These are phyloP conservation scores for Phytophthora palmivora DNA, from an alignment of 352 stramenopile genomes.

Conservation along the genomic window DNA sequence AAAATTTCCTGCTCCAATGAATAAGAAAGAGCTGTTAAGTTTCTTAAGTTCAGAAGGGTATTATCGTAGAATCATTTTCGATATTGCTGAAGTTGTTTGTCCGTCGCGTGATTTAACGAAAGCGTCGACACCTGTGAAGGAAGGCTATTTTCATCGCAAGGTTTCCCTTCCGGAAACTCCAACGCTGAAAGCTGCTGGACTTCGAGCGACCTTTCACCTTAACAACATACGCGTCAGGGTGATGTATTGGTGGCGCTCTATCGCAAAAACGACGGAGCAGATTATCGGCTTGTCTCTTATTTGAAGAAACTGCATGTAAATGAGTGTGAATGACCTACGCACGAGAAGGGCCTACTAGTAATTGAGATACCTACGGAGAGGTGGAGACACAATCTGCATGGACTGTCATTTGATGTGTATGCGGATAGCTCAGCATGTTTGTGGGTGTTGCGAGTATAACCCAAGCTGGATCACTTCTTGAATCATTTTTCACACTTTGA, in stretches of 20 bases:
- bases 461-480: slow-evolving; percentile 18
- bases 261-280: slow-evolving; percentile 26
- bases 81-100: slow-evolving; percentile 28
- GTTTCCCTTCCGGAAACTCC: slow-evolving; percentile 32
- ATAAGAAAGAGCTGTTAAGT: slow-evolving; percentile 35
- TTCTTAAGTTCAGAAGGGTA: slow-evolving; percentile 40
- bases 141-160: slow-evolving; percentile 19
- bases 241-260: slow-evolving; percentile 19
- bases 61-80: slow-evolving; percentile 36
- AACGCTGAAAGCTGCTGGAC: slow-evolving; percentile 36
- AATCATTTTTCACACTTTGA: slow-evolving; percentile 19
- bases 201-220: slow-evolving; percentile 39
- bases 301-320: slow-evolving; percentile 15
- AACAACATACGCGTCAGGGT: slow-evolving; percentile 38
- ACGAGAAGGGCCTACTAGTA: slow-evolving; percentile 21
- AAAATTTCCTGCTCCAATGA: slow-evolving; percentile 14
- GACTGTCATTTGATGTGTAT: slow-evolving; percentile 10
- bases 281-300: slow-evolving; percentile 9
- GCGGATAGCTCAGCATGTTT: slow-evolving; percentile 12
- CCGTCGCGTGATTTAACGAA: slow-evolving; percentile 15
- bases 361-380: slow-evolving; percentile 18
- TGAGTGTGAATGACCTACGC: slow-evolving; percentile 18
- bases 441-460: slow-evolving; percentile 19
- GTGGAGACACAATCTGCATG: slow-evolving; percentile 24
- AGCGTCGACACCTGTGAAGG: slow-evolving; percentile 5